Conservation (phyloP, 257 asterid genomes). For the Solanum tacnaense region DNA sequence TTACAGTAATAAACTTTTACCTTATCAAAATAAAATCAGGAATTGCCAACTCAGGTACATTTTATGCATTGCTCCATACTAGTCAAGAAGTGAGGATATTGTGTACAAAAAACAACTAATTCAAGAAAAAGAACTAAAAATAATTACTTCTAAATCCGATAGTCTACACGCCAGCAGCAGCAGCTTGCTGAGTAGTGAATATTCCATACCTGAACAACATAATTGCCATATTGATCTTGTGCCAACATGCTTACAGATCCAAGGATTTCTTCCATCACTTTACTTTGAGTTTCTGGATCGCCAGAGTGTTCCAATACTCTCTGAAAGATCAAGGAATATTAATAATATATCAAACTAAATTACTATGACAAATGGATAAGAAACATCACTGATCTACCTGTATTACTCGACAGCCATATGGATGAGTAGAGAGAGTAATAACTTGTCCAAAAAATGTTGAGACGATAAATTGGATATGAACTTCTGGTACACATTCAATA, state of each 20-base stretch:
- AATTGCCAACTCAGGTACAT: background rate
- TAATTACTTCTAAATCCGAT: background rate
- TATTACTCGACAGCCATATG: conserved; percentile 95
- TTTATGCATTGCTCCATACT: background rate
- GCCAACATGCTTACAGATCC: conserved; percentile 86
- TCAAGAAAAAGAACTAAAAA: background rate
- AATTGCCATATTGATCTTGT: conserved; percentile 95
- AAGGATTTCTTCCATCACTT: conserved; percentile 88
- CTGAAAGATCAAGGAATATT: conserved; percentile 26
- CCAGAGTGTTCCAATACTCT: conserved; percentile 79
- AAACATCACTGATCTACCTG: conserved; percentile 40
- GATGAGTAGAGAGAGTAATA: conserved; percentile 86
- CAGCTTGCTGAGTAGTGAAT: background rate
- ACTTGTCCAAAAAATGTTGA: conserved; percentile 81
- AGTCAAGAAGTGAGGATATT: background rate
- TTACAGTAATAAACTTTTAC: background rate
- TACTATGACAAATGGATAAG: background rate
- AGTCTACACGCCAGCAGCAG: background rate
- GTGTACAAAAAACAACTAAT: background rate
- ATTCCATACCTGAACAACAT: conserved; percentile 74
- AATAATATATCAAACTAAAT: background rate
- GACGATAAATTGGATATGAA: conserved; percentile 68
- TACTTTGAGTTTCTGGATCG: conserved; percentile 62
- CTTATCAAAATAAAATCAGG: background rate
- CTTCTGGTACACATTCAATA: conserved; percentile 89